phyloP scores from a whole-genome alignment of 2,329 filamentous ascomycete species.

The Chrysoporthe cubensis region DNA sequence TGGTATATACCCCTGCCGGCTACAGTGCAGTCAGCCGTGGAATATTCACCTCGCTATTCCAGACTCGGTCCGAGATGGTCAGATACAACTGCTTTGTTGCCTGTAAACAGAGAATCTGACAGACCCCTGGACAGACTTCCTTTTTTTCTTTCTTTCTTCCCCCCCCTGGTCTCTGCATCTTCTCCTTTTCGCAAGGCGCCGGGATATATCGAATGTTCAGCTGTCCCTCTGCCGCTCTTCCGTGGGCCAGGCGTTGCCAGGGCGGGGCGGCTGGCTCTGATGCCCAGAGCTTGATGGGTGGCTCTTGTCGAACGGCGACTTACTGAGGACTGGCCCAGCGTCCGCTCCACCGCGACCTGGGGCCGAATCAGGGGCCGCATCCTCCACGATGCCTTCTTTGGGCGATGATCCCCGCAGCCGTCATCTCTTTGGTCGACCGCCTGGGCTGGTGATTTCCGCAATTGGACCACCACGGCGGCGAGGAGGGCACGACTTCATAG shows the following conservation, averaged over 20 bases:
- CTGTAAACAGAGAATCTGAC: too few relatives aligned
- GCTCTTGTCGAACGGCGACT: neutral
- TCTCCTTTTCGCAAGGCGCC: too few relatives aligned
- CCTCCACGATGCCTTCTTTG: neutral
- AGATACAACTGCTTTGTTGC: too few relatives aligned
- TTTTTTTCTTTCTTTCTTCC: too few relatives aligned
- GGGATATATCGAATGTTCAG: too few relatives aligned
- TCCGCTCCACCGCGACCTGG: neutral
- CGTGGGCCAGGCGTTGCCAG: too few relatives aligned
- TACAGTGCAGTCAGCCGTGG: neutral
- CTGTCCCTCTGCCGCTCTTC: too few relatives aligned
- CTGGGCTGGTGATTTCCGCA: constrained; percentile 7
- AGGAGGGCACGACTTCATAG: neutral
- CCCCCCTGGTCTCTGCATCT: too few relatives aligned
- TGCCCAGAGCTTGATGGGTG: neutral
- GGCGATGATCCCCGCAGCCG: neutral
- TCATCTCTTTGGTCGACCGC: constrained; percentile 9
- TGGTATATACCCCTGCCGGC: neutral
- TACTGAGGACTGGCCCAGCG: too few relatives aligned
- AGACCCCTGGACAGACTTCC: too few relatives aligned
- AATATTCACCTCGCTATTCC: neutral
- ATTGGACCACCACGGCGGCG: neutral
- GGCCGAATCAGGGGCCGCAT: neutral
- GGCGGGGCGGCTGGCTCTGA: neutral
- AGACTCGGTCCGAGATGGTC: neutral